A percentile compares a stretch with the other conserved stretches of the same genome.
These are phyloP conservation scores for Penicillium diatomitis DNA, from an alignment of 495 filamentous ascomycete genomes.

Conservation along the genomic window DNA sequence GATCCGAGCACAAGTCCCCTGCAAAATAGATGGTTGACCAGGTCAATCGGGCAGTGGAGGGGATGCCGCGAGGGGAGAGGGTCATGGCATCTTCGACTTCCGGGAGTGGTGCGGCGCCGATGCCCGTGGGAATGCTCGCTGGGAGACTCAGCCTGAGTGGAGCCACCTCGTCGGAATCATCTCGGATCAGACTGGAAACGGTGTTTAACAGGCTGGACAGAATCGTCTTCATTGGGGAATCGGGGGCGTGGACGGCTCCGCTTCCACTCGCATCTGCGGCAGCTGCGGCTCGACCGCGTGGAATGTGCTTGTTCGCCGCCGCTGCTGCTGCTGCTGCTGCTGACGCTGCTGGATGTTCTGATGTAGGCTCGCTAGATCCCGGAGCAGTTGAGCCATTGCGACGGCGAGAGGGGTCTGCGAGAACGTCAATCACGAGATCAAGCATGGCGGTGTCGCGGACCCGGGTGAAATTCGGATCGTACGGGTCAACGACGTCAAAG, in stretches of 20 bases:
- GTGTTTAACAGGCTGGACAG: constrained; percentile 51
- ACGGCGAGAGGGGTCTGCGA: constrained; percentile 30
- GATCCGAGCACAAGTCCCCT: constrained; percentile 54
- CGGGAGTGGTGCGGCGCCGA: constrained; percentile 68
- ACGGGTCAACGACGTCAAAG: constrained; percentile 56
- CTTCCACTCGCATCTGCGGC: constrained; percentile 10
- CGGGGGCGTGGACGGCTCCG: constrained; percentile 25
- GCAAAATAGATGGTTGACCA: constrained; percentile 66
- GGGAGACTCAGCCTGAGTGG: constrained; percentile 44
- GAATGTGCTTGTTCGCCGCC: constrained; percentile 7
- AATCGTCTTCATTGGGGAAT: constrained; percentile 39
- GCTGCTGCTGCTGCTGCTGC: constrained; percentile 9
- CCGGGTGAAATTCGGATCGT: constrained; percentile 76
- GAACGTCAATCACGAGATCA: constrained; percentile 59
- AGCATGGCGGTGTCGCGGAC: constrained; percentile 61
- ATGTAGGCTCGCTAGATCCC: constrained; percentile 20
- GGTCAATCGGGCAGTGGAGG: constrained; percentile 40
- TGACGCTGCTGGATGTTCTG: constrained; percentile 13
- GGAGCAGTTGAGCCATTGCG: constrained; percentile 31
- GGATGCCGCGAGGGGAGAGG: constrained; percentile 28
- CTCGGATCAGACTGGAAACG: constrained; percentile 45
- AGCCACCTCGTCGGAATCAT: constrained; percentile 23
- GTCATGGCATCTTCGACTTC: constrained; percentile 50
- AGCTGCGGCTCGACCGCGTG: constrained; percentile 10
- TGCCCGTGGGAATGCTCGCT: constrained; percentile 62